phyloP scores from a whole-genome alignment of 345 rosid species.

The Raphanus raphanistrum region DNA sequence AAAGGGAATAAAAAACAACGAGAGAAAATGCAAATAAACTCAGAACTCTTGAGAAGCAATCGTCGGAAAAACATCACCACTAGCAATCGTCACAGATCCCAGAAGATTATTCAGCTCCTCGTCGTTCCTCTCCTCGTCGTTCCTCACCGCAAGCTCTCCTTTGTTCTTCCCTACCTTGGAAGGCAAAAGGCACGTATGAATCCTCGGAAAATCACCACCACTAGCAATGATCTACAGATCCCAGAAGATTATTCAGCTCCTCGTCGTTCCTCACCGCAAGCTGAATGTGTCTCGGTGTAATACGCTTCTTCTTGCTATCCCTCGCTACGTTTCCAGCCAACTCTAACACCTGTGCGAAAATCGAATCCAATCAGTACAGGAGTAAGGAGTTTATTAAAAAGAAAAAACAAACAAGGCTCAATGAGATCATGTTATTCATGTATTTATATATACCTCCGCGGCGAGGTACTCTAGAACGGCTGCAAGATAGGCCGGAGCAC shows the following conservation, averaged over 20 bases:
- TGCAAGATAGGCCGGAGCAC: slow-evolving; percentile 71
- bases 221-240: slow-evolving; percentile 78
- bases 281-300: slow-evolving; percentile 73
- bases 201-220: slow-evolving; percentile 77
- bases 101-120: slow-evolving; percentile 47
- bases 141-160: too few species aligned
- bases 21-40: too few species aligned
- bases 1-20: too few species aligned
- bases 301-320: slow-evolving; percentile 72
- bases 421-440: background rate
- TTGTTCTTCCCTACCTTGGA: too few species aligned
- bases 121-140: too few species aligned
- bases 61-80: slow-evolving; percentile 77
- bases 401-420: background rate
- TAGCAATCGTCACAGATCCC: slow-evolving; percentile 75
- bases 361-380: background rate
- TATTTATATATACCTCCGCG: slow-evolving; percentile 52
- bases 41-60: too few species aligned
- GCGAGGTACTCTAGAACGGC: slow-evolving; percentile 83
- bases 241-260: slow-evolving; percentile 44
- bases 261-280: slow-evolving; percentile 77
- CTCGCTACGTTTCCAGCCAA: slow-evolving; percentile 78
- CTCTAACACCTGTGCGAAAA: slow-evolving; percentile 53
- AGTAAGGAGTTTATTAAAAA: too few species aligned
- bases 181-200: too few species aligned